Evolutionary conservation across 208 protist genomes (phyloP).

Genomic region (Acanthamoeba lenticulata): DNA sequence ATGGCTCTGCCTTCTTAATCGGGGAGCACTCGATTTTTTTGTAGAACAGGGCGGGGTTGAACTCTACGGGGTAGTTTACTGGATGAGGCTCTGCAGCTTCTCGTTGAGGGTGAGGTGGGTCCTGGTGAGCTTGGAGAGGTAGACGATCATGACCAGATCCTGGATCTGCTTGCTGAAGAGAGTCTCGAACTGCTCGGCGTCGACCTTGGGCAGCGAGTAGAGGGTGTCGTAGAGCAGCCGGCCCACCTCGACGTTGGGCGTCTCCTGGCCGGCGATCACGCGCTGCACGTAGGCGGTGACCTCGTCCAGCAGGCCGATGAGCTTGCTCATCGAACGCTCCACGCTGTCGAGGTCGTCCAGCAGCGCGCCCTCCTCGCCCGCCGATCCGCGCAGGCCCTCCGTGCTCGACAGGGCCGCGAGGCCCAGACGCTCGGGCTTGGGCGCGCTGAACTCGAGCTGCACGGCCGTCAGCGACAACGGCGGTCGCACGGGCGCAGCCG

Average conservation of each 20-base stretch:
- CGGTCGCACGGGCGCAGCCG: background rate
- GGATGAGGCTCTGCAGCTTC: constrained; percentile 75
- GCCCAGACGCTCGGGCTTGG: constrained; percentile 49
- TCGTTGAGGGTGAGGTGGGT: constrained; percentile 84
- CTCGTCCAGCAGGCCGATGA: constrained; percentile 73
- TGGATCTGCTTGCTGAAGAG: constrained; percentile 85
- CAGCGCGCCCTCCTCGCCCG: constrained; percentile 57
- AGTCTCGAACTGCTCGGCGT: constrained; percentile 77
- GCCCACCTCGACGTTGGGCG: constrained; percentile 77
- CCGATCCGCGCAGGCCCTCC: background rate
- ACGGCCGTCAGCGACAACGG: constrained; percentile 13
- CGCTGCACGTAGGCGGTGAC: constrained; percentile 76
- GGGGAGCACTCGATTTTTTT: background rate
- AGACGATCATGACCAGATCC: constrained; percentile 86
- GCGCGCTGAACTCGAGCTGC: constrained; percentile 57
- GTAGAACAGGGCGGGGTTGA: background rate
- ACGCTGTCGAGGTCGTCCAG: constrained; percentile 80
- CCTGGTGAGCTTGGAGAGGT: constrained; percentile 83
- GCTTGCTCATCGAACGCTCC: constrained; percentile 72
- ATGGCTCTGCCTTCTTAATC: background rate
- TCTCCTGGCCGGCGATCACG: constrained; percentile 77
- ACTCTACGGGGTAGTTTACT: background rate
- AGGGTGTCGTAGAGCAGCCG: constrained; percentile 79
- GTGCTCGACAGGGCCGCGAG: constrained; percentile 17
- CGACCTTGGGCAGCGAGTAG: constrained; percentile 78